Percentiles rank a stretch among this genome's conserved stretches.
phyloP scores from a whole-genome alignment of 2,329 filamentous ascomycete genomes.

The Cladophialophora yegresii region DNA sequence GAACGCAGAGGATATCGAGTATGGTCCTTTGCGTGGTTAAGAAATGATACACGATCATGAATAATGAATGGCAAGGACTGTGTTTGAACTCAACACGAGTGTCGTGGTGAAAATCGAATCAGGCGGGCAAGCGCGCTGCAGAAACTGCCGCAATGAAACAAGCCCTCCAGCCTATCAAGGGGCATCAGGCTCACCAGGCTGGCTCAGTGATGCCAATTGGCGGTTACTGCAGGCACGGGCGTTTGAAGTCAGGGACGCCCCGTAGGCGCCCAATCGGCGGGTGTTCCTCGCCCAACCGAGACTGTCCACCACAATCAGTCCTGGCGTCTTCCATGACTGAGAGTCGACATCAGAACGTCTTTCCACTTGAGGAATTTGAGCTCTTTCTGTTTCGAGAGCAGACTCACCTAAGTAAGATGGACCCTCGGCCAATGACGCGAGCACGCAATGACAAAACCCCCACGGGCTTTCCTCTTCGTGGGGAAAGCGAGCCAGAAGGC shows the following conservation, averaged over 20 bases:
- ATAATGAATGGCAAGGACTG: not conserved
- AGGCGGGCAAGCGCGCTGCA: not conserved
- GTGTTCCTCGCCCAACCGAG: not conserved
- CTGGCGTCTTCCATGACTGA: not conserved
- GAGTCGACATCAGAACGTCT: not conserved
- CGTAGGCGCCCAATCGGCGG: constrained; percentile 1
- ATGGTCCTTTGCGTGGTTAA: not conserved
- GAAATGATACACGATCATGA: not conserved
- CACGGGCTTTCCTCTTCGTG: not conserved
- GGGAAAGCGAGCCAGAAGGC: not conserved
- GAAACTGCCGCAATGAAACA: constrained; percentile 1
- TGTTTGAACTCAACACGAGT: not conserved
- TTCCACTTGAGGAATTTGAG: not conserved
- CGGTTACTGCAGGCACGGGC: not conserved
- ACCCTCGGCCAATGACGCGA: not conserved
- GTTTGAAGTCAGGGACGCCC: constrained; percentile 4
- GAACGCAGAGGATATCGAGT: not conserved
- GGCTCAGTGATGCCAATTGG: not conserved
- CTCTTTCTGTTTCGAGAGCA: not conserved
- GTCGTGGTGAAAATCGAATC: not conserved
- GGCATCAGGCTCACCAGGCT: not conserved
- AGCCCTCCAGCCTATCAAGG: not conserved
- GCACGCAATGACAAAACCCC: not conserved
- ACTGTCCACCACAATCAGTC: not conserved
- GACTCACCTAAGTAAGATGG: not conserved